Evolutionary conservation across 495 filamentous ascomycete species (phyloP), one percentile per base, ranked within the genome.

Genomic region (Amphirosellinia nigrospora): DNA sequence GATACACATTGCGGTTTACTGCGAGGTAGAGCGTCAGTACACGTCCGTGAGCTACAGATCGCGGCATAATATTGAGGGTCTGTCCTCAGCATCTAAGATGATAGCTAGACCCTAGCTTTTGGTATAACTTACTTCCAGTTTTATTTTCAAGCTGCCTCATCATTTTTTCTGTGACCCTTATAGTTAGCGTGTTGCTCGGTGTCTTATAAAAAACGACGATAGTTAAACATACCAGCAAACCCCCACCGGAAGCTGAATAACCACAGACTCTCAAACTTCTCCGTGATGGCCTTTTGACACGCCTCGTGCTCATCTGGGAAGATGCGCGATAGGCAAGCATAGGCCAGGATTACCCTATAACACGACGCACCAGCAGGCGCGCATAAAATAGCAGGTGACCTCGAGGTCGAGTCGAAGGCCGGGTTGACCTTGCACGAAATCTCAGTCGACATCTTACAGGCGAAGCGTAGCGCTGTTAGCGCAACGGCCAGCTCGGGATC

Each of bases 361-460:
- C 76, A 78, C 1, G 76, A 76, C 4, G 74, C 74, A 21, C 74
- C 74, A n/a, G 76, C 76, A 38, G 76, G 76, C 6, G 76, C 76
- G 62, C 76, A 76, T 52, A 78, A 72, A 13, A 69, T 58, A 7
- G 72, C 74, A 0, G 76, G 76, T 0, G 70, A 74, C 26, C 67
- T 64, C 19, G 74, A 70, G 45, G 70, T 68, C n/a, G 64, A 15
- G 21, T 61, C 72, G 67, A 68, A 78, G 55, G 70, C 67, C 4
- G 72, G 68, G 67, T 76, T 78, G 10, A 78, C 55, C 71, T 78
- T 78, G 52, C 76, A 78, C 53, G 70, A 74, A 32, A 78, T 78
- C 62, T 78, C 76, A 16, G 72, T 74, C 15, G 76, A 78, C 76
- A 78, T 76, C 61, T 76, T 73, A 67, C 76, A 78, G n/a, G 76